Evolutionary conservation across 2,329 filamentous ascomycete genomes (phyloP), one percentile per base, ranked within the genome.

Genomic region (Didymellaceae sp.): DNA sequence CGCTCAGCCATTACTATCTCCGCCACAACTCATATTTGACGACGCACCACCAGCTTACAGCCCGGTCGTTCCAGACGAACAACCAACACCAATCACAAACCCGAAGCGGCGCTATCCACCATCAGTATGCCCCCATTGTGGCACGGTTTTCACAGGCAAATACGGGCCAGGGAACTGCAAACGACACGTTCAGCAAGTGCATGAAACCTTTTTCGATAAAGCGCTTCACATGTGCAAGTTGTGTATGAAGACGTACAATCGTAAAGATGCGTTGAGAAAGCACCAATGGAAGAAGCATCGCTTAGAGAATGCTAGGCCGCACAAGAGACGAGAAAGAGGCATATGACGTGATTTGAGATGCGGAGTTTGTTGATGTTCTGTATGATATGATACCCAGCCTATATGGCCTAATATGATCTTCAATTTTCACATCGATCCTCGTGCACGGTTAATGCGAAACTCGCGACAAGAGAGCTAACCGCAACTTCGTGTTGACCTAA

Each of bases 211-310:
- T 0, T 1, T 47, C 2, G 44, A 33, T 6, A n/a, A 24, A 26
- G 21, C 17, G 18, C 44, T 34, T 5, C 32, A 53, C 14, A 30
- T 39, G 18, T 55, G 52, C 26, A 43, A 17, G 3, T 1, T 30
- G 4, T 55, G 52, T 6, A 13, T 14, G 5, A 42, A 50, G 9
- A 17, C 21, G 5, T 55, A 55, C 39, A 58, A 56, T n/a, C 35
- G 55, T 14, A 44, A 41, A 7, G 55, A 58, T 8, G 54, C 54
- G 1, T 33, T 50, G n/a, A 41, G 47, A 7, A 57, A 57, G 16
- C 54, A 57, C 13, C 22, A 26, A 14, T 52, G 46, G 51, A 54
- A 51, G 13, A 52, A 46, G 25, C 54, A 57, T 22, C 21, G 43
- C 2, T 20, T 38, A 11, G 42, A 34, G 11, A 26, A 41, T 11